Evolutionary conservation across 306 rosid species (phyloP).

Genomic region (Pyrus pyrifolia): DNA sequence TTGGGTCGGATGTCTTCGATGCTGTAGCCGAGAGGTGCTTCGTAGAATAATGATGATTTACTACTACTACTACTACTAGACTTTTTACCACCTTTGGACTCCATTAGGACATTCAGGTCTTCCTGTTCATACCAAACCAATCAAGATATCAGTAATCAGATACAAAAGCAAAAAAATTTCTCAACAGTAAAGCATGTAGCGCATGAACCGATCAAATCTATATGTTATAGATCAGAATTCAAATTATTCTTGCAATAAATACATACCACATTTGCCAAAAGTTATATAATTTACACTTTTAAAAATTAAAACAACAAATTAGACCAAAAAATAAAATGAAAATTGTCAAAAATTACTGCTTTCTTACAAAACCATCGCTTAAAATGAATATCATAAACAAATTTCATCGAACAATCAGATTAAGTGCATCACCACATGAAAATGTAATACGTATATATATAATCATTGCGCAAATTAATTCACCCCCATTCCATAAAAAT

Average conservation of each 20-base stretch:
- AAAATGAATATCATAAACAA: not conserved
- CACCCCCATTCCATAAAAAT: not conserved
- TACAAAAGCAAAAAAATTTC: not conserved
- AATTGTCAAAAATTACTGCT: not conserved
- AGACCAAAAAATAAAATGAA: not conserved
- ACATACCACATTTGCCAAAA: not conserved
- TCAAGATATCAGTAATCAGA: not conserved
- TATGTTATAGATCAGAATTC: not conserved
- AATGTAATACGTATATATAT: not conserved
- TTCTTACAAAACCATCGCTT: not conserved
- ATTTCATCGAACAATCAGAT: not conserved
- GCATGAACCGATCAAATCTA: not conserved
- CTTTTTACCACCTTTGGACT: constrained; percentile 76
- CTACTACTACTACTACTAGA: constrained; percentile 47
- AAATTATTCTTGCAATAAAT: not conserved
- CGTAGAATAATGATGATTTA: constrained; percentile 42
- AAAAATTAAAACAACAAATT: not conserved
- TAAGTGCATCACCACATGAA: not conserved
- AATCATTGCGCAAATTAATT: not conserved
- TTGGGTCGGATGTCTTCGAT: constrained; percentile 79
- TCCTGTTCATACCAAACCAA: not conserved
- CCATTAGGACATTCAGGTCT: constrained; percentile 69
- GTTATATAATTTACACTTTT: not conserved
- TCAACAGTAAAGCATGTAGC: not conserved
- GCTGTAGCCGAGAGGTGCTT: constrained; percentile 90